phyloP scores from a whole-genome alignment of 345 rosid genomes.

The Salix suchowensis region DNA sequence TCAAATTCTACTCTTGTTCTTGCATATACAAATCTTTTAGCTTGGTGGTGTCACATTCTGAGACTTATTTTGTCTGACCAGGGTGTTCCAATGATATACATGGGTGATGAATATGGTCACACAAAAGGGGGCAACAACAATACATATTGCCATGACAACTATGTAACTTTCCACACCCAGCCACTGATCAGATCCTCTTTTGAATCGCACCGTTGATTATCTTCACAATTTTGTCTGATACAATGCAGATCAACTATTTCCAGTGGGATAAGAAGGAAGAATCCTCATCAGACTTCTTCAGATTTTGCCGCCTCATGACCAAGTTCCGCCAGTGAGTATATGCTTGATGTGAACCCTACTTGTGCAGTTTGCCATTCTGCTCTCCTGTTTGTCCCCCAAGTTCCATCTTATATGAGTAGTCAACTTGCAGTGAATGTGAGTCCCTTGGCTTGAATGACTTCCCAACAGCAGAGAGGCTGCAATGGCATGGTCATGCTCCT shows the following conservation, averaged over 20 bases:
- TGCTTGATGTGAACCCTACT: slow-evolving; percentile 1
- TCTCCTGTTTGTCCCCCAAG: not conserved
- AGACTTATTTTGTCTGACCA: slow-evolving; percentile 23
- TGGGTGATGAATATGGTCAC: slow-evolving; percentile 99
- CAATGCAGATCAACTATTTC: slow-evolving; percentile 71
- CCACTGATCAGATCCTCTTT: slow-evolving; percentile 1
- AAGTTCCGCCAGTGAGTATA: slow-evolving; percentile 67
- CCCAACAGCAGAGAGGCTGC: slow-evolving; percentile 85
- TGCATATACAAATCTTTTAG: not conserved
- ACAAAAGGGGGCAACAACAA: slow-evolving; percentile 97
- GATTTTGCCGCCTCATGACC: slow-evolving; percentile 76
- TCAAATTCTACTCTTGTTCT: not conserved
- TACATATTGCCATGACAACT: slow-evolving; percentile 89
- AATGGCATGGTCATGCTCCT: slow-evolving; percentile 88
- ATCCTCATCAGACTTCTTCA: slow-evolving; percentile 63
- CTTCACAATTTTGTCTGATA: slow-evolving; percentile 12
- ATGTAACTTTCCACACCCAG: slow-evolving; percentile 42
- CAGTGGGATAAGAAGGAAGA: slow-evolving; percentile 93
- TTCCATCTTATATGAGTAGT: slow-evolving; percentile 3
- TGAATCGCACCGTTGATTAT: slow-evolving; percentile 7
- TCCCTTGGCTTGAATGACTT: slow-evolving; percentile 77
- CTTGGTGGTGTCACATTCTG: not conserved
- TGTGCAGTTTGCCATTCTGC: not conserved
- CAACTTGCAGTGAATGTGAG: slow-evolving; percentile 70
- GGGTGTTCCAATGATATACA: slow-evolving; percentile 97